Base-by-base conservation (phyloP, 2,329 filamentous ascomycete species). In the Domatiomyces globalis region DNA sequence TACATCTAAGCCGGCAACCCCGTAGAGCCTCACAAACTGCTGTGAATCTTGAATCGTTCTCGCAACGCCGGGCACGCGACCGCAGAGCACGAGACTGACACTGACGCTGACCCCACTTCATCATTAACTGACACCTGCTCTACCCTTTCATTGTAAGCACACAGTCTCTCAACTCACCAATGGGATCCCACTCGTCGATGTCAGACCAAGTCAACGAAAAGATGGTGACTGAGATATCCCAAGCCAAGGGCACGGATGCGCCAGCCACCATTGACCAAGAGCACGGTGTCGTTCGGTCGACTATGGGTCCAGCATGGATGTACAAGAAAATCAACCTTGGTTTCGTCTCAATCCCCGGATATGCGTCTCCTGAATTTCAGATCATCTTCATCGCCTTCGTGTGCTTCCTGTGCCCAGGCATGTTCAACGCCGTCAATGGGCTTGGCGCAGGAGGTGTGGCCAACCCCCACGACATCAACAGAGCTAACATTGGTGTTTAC, bases 361-460 rank as follows among this genome's bases (percentile, higher is more conserved):
- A 84, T 65, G 85, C 85, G 19, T 86, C 84, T 52, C 85, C 85
- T 10, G 78, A 80, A 62, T 67, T 80, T 46, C 85, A 89, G 68
- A 74, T 89, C 36, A 61, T 84, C 55, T 76, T 88, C 73, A 83
- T 88, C 51, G 74, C 80, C 19, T 72, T 84, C 54, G 80, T 84
- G 48, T 84, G 81, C 64, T 84, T 85, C 71, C 65, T 85, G 55
- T 85, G 82, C 63, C 82, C 82, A 0, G 82, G 82, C 60, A 84
- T 85, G 80, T 85, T 78, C 71, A 85, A 85, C 62, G 80, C 82
- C 18, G 69, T 85, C 52, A 71, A 70, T 54, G 81, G 82, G 54
- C 70, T 85, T 36, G 82, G 82, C 52, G 82, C 80, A 53, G 81
- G 72, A 63, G 82, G 80, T 46, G 76, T 77, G 60, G 64, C 79